These are phyloP conservation scores for Boletus patriciae DNA, from an alignment of 768 basidiomycete genomes.

Conservation along the genomic window DNA sequence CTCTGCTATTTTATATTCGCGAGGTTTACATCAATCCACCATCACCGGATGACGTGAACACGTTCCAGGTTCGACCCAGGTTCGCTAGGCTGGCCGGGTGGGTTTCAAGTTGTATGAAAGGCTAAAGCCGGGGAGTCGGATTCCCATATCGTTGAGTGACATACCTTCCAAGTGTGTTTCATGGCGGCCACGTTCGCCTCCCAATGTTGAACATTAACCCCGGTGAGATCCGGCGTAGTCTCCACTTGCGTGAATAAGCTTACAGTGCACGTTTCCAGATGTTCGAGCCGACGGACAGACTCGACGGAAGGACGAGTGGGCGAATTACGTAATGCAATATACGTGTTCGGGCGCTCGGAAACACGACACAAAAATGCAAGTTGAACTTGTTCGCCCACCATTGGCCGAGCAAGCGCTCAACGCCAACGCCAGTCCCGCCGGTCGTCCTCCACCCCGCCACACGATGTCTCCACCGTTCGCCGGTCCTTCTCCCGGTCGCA, in stretches of 20 bases:
- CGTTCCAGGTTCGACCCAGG: not conserved
- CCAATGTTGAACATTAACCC: not conserved
- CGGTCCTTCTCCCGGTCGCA: not conserved
- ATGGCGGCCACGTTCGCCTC: not conserved
- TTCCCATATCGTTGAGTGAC: not conserved
- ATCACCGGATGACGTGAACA: constrained; percentile 18
- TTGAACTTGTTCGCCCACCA: constrained; percentile 5
- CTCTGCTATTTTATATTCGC: constrained; percentile 16
- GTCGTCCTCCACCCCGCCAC: not conserved
- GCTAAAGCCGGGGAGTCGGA: constrained; percentile 16
- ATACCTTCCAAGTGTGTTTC: constrained; percentile 1
- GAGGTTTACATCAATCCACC: constrained; percentile 16
- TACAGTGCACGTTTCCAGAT: constrained; percentile 3
- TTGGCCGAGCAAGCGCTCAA: not conserved
- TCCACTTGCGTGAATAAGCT: not conserved
- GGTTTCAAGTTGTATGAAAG: not conserved
- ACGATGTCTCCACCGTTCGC: not conserved
- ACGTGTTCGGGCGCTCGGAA: not conserved
- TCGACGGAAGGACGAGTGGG: too few species aligned
- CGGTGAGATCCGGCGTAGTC: constrained; percentile 5
- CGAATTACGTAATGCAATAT: constrained; percentile 15
- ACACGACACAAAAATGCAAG: not conserved
- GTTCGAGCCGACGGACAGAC: not conserved
- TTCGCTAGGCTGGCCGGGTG: constrained; percentile 7
- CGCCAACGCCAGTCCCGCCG: not conserved